phyloP scores from a whole-genome alignment of 2,329 filamentous ascomycete species.

The Colletotrichum chrysophilum region DNA sequence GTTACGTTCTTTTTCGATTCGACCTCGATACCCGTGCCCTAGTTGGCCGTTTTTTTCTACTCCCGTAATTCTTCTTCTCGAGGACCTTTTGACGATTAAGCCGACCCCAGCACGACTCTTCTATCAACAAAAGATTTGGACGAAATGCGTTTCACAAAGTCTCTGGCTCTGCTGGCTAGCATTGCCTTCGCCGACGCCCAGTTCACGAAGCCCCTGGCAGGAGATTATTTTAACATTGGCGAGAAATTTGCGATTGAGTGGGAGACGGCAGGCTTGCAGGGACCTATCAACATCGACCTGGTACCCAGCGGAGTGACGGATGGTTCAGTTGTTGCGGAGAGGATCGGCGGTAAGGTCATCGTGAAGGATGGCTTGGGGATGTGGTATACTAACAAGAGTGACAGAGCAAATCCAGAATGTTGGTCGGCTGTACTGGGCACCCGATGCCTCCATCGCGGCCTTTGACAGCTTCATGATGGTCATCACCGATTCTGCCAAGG shows the following conservation, averaged over 20 bases:
- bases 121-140: background rate
- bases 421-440: slow-evolving; percentile 25
- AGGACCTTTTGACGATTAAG: background rate
- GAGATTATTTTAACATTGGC: slow-evolving; percentile 10
- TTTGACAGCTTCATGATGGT: slow-evolving; percentile 26
- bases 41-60: background rate
- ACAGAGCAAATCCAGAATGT: slow-evolving; percentile 25
- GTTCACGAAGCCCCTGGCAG: slow-evolving; percentile 16
- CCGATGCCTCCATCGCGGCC: slow-evolving; percentile 23
- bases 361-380: slow-evolving; percentile 11
- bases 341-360: slow-evolving; percentile 24
- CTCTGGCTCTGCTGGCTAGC: slow-evolving; percentile 10
- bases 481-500: slow-evolving; percentile 23
- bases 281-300: slow-evolving; percentile 25
- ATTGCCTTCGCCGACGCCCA: slow-evolving; percentile 19
- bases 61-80: background rate
- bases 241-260: slow-evolving; percentile 24
- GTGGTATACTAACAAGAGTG: background rate
- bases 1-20: slow-evolving; percentile 5
- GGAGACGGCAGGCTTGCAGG: slow-evolving; percentile 24
- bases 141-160: slow-evolving; percentile 15
- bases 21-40: slow-evolving; percentile 9
- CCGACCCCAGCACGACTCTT: background rate
- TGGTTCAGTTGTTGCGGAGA: slow-evolving; percentile 24
- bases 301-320: slow-evolving; percentile 22